Conservation (phyloP, 2,329 filamentous ascomycete species). For the Phialophora macrospora region DNA sequence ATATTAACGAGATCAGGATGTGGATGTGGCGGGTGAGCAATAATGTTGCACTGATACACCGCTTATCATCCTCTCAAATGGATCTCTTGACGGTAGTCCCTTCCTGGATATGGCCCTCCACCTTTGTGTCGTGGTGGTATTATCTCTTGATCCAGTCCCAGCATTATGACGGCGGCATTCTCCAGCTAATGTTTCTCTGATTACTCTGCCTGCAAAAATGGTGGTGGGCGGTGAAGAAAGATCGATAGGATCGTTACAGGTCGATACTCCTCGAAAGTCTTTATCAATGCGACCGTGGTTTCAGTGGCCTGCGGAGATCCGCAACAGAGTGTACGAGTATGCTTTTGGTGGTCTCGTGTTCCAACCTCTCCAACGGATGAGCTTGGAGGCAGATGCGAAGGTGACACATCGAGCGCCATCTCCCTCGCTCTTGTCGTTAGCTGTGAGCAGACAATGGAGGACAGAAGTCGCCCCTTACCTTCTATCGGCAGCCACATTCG, state of each 20-base stretch:
- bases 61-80: neutral
- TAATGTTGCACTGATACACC: neutral
- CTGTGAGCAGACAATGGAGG: slow-evolving; percentile 19
- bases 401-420: neutral
- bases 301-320: slow-evolving; percentile 18
- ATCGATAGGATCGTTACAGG: neutral
- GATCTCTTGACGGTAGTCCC: neutral
- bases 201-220: neutral
- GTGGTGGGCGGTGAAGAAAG: neutral
- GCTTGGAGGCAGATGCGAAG: neutral
- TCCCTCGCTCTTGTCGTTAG: slow-evolving; percentile 10
- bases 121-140: neutral
- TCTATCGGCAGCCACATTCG: slow-evolving; percentile 10
- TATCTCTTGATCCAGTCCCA: neutral
- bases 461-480: slow-evolving; percentile 17
- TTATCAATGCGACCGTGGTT: slow-evolving; percentile 15
- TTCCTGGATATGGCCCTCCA: neutral
- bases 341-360: slow-evolving; percentile 13
- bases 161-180: neutral
- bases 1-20: neutral
- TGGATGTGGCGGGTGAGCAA: neutral
- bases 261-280: neutral
- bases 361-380: slow-evolving; percentile 2
- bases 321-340: slow-evolving; percentile 16
- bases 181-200: neutral